Percentiles rank a stretch among this genome's conserved stretches.
phyloP scores from a whole-genome alignment of 2,329 filamentous ascomycete genomes.

The Ceratocystis albifundus region DNA sequence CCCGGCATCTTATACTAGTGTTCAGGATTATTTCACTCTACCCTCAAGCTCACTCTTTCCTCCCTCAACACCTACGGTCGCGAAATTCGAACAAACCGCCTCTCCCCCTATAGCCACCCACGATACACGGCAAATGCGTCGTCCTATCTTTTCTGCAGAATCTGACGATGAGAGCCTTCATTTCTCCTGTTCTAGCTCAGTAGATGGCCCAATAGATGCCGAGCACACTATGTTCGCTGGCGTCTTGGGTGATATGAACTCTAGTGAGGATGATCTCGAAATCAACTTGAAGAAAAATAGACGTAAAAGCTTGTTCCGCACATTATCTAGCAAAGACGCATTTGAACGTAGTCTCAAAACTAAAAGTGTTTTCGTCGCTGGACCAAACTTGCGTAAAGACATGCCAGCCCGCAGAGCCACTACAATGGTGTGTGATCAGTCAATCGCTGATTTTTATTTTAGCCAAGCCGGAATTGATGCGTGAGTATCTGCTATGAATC shows the following conservation, averaged over 20 bases:
- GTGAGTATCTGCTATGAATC: slow-evolving; percentile 13
- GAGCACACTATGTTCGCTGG: slow-evolving; percentile 21
- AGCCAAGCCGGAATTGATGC: slow-evolving; percentile 21
- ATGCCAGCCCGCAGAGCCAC: slow-evolving; percentile 13
- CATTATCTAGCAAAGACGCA: slow-evolving; percentile 17
- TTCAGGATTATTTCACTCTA: neutral
- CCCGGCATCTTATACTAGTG: neutral
- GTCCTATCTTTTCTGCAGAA: slow-evolving; percentile 14
- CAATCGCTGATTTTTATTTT: slow-evolving; percentile 19
- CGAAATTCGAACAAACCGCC: neutral
- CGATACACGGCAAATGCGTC: neutral
- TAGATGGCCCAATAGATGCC: neutral
- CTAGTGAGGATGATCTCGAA: slow-evolving; percentile 10
- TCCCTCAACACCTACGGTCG: neutral
- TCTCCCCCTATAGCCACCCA: neutral
- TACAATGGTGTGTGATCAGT: slow-evolving; percentile 11
- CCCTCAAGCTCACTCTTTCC: neutral
- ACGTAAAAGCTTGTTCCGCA: slow-evolving; percentile 19
- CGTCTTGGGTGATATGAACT: slow-evolving; percentile 18
- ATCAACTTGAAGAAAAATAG: slow-evolving; percentile 16
- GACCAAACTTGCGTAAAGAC: neutral
- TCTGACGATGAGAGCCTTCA: slow-evolving; percentile 8
- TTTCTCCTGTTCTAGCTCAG: slow-evolving; percentile 10
- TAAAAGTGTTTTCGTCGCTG: slow-evolving; percentile 17
- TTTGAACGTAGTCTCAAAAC: slow-evolving; percentile 8